A percentile compares a stretch with the other conserved stretches of the same genome.
Conservation (phyloP, 352 stramenopile species). For the Phytophthora pseudosyringae region DNA sequence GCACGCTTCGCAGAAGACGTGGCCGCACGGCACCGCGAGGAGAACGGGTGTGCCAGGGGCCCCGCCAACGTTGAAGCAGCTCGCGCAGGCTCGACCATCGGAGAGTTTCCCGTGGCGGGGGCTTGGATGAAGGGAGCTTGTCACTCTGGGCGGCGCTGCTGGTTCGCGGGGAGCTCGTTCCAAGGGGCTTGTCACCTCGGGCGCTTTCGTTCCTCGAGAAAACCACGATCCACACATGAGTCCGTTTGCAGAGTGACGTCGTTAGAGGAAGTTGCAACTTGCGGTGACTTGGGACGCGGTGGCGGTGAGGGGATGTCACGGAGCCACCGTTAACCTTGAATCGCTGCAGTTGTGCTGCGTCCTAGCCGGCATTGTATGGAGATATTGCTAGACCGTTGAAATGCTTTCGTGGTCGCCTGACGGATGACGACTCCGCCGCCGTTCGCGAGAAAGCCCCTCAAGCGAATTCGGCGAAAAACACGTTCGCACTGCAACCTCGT, state of each 20-base stretch:
- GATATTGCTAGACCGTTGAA: background rate
- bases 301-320: background rate
- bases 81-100: constrained; percentile 15
- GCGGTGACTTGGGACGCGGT: constrained; percentile 14
- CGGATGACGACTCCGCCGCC: too few species aligned
- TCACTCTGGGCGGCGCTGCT: background rate
- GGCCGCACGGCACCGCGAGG: constrained; percentile 29
- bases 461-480: too few species aligned
- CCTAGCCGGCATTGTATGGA: background rate
- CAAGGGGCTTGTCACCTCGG: background rate
- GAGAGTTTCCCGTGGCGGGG: background rate
- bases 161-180: background rate
- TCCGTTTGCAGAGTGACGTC: constrained; percentile 7
- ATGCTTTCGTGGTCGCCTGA: background rate
- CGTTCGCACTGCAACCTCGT: background rate
- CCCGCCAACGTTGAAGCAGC: constrained; percentile 21
- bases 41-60: constrained; percentile 4
- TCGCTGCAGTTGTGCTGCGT: background rate
- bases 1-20: constrained; percentile 37
- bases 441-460: too few species aligned
- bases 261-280: background rate
- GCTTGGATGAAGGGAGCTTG: background rate
- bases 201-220: background rate
- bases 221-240: constrained; percentile 20
- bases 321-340: constrained; percentile 1